A percentile compares a stretch with the other conserved stretches of the same genome.
Conservation (phyloP, 345 rosid species). For the Reutealis trisperma region DNA sequence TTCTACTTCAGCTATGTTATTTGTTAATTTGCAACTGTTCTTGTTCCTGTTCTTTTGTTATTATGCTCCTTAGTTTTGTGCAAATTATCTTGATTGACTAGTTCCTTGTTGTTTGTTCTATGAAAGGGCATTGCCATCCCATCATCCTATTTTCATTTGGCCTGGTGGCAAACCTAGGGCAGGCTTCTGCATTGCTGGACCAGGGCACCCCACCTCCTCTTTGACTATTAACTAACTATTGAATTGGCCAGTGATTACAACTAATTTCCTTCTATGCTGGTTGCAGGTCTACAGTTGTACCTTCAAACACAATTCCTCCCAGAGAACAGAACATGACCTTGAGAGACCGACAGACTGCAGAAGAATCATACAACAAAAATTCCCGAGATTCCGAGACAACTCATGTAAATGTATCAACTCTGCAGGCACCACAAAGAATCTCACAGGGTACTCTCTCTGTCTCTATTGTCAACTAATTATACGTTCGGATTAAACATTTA, state of each 20-base stretch:
- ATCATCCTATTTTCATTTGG: too few species aligned
- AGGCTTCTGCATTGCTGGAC: too few species aligned
- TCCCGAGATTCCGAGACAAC: slow-evolving; percentile 47
- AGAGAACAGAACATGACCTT: slow-evolving; percentile 43
- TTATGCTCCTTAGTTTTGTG: not conserved
- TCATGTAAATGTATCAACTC: slow-evolving; percentile 41
- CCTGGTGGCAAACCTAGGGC: too few species aligned
- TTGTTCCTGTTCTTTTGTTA: not conserved
- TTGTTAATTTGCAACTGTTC: not conserved
- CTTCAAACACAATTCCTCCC: slow-evolving; percentile 49
- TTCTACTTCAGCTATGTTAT: not conserved
- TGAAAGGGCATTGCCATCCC: too few species aligned
- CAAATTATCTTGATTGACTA: not conserved
- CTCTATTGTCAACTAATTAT: not conserved
- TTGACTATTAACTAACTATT: too few species aligned
- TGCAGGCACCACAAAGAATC: slow-evolving; percentile 61
- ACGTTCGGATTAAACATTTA: not conserved
- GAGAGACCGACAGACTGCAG: slow-evolving; percentile 40
- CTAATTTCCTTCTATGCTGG: not conserved
- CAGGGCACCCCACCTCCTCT: too few species aligned
- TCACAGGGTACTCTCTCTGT: slow-evolving; percentile 38
- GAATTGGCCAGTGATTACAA: not conserved
- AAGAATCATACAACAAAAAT: slow-evolving; percentile 37
- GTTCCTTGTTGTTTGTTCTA: too few species aligned
- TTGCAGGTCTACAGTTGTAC: slow-evolving; percentile 85